Evolutionary conservation across 2,329 filamentous ascomycete species (phyloP), one percentile per base, ranked within the genome.

Genomic region (Diaporthe humulicola): DNA sequence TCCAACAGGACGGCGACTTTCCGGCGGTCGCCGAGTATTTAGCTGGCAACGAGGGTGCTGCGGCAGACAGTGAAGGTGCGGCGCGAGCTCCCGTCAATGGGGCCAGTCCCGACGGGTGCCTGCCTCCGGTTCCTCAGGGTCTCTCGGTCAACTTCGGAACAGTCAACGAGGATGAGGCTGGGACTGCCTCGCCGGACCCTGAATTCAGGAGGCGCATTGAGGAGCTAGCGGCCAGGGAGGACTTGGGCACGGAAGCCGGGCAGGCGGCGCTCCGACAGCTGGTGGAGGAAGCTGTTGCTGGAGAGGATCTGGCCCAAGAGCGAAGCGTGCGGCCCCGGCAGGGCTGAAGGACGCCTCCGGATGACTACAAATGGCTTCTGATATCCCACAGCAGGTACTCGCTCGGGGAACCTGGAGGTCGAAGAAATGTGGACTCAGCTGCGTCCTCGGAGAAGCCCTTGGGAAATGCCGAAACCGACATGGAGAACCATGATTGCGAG

Each of bases 171-270:
- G 87, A 83, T 0, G 87, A 90, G 17, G 90, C 90, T 9, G 88
- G 87, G 1, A 88, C 88, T 52, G 64, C 52, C 28, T 54, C 50
- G 74, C 90, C 93, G 12, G 95, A 98, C 81, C 92, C 94, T 1
- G 95, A 96, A 78, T 95, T 99, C 78, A 91, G 93, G 81, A 88
- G 93, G 78, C 90, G 94, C 71, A 98, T 99, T 81, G 95, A 98
- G 80, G 94, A 98, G 83, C 85, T 99, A 75, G 96, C 97, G 2
- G 89, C 93, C 48, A 89, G 95, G 54, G 92, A 93, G 33, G 95
- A 98, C 81, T 98, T 98, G 80, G 88, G 96, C 79, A 93, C 92
- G 7, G 92, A 94, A 71, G 91, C 93, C 75, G 94, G 94, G 5
- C 97, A 99, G 84, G 90, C 89, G 30, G 92, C 96, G 81, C 84